Evolutionary conservation across 306 rosid species (phyloP), one percentile per base, ranked within the genome.

Genomic region (Vigna nakashimae): DNA sequence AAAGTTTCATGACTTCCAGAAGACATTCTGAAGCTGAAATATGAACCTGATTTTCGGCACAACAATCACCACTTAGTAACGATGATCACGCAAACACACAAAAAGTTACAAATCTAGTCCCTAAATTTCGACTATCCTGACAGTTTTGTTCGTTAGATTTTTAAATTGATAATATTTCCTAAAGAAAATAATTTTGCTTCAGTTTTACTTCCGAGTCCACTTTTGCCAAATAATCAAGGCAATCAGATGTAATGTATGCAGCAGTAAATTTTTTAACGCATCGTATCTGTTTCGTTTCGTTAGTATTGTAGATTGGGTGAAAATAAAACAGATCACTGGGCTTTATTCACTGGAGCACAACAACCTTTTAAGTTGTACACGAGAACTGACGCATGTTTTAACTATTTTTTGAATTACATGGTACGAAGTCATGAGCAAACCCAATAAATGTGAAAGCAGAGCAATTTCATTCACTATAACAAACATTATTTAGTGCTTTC

Each of bases 1-100:
- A 72, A 49, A 90, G 77, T 80, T 88, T 87, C 57, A 84, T 18
- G 82, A 92, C 78, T 83, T 86, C 95, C 76, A 92, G 59, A 69
- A 94, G 90, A 84, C 97, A 89, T 69, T 90, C 97, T 17, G 97
- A 87, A 74, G 93, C 97, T 80, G 83, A 83, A 49, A 94, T 84
- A 83, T 92, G 98, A 77, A 92, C 98, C 98, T 94, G 69, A 16
- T 83, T 78, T 75, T 75, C 78, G 45, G 24, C 75, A 49, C 60
- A 73, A 14, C 22, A 53, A 76, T 50, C 28, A 38, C 50, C 48
- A 58, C 30, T 57, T 18, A 40, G 38, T 58, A 72, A 73, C 45
- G 30, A 66, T 20, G 49, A 20, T 34, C 55, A 73, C 43, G 14
- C 15, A 52, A 52, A 64, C 42, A 36, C 42, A 48, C 43, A 38